Conservation (phyloP, 805 yeast species). For the Metschnikowia drakensbergensis region DNA sequence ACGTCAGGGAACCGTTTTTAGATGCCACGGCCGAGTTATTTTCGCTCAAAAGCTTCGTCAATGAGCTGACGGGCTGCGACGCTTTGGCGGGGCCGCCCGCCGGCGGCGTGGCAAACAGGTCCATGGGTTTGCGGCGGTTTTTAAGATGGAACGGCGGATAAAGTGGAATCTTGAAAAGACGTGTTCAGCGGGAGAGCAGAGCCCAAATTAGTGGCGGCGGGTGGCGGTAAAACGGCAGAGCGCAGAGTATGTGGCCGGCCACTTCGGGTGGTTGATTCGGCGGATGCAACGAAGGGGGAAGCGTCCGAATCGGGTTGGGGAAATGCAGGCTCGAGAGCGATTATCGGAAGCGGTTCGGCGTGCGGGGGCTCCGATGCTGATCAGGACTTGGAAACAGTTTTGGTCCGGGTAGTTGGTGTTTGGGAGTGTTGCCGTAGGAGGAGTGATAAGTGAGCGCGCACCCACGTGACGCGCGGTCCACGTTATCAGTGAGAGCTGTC, state of each 20-base stretch:
- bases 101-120: constrained; percentile 6
- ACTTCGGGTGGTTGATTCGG: not conserved
- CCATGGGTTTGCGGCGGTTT: constrained; percentile 10
- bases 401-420: not conserved
- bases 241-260: not conserved
- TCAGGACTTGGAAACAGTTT: not conserved
- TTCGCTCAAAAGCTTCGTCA: constrained; percentile 37
- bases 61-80: constrained; percentile 31
- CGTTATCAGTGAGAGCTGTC: constrained; percentile 4
- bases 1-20: constrained; percentile 6
- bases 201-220: not conserved
- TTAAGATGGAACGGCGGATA: constrained; percentile 19
- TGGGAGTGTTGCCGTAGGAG: not conserved
- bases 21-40: constrained; percentile 18
- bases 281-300: not conserved
- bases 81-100: constrained; percentile 7
- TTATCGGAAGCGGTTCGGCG: not conserved
- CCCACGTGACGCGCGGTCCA: constrained; percentile 2
- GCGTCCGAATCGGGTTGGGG: no score
- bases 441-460: constrained; percentile 3
- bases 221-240: not conserved
- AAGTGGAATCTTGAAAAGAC: constrained; percentile 13
- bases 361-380: not conserved
- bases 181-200: not conserved
- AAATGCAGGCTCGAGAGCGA: not conserved